Percentiles rank a stretch among this genome's conserved stretches.
Conservation (phyloP, 345 rosid species). For the Hibiscus syriacus region DNA sequence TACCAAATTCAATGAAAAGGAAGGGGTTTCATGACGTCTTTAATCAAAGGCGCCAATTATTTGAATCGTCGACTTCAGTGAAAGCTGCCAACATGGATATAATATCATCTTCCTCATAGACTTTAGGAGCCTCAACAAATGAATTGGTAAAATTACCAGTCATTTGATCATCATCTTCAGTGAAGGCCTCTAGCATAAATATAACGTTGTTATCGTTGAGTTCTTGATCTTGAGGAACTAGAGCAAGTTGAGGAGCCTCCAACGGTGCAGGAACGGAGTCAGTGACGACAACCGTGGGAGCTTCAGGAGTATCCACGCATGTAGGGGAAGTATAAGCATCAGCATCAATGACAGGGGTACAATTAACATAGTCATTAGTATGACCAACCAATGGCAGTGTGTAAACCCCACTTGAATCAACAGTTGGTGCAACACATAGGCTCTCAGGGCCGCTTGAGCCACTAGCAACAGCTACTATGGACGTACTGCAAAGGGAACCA, state of each 20-base stretch:
- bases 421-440: neutral
- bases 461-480: neutral
- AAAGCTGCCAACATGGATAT: constrained; percentile 12
- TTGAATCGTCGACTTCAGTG: neutral
- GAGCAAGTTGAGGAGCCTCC: neutral
- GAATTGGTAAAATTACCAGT: neutral
- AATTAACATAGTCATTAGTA: neutral
- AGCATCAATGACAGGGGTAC: neutral
- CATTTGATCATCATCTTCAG: neutral
- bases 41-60: neutral
- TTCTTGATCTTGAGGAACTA: neutral
- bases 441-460: neutral
- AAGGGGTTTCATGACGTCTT: neutral
- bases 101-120: neutral
- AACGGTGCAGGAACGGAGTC: neutral
- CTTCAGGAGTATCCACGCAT: neutral
- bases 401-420: neutral
- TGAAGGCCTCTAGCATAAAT: neutral
- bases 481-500: neutral
- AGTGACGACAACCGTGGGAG: neutral
- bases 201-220: neutral
- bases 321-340: neutral
- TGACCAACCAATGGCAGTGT: neutral
- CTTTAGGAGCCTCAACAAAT: neutral
- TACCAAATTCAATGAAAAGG: too few species aligned